Evolutionary conservation across 768 basidiomycete genomes (phyloP).

Genomic region (Pleurotus djamor): DNA sequence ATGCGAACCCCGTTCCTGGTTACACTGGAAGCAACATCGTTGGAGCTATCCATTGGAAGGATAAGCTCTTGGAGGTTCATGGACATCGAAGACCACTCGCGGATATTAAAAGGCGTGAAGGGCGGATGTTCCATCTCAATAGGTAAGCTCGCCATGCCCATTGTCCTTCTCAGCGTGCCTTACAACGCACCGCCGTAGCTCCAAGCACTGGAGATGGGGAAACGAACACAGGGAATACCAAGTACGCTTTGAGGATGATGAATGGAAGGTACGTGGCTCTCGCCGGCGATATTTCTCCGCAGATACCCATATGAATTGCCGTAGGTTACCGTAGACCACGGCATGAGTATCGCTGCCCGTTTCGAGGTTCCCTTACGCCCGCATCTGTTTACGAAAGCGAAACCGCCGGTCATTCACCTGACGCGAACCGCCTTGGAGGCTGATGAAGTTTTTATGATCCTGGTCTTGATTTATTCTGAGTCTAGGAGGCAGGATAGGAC

Average conservation of each 20-base stretch:
- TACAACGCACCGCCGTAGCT: slow-evolving; percentile 21
- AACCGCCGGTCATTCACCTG: slow-evolving; percentile 36
- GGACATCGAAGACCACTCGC: slow-evolving; percentile 36
- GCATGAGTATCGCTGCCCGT: slow-evolving; percentile 30
- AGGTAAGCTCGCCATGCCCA: background rate
- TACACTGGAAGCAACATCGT: slow-evolving; percentile 22
- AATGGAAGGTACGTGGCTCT: slow-evolving; percentile 39
- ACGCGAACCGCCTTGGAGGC: slow-evolving; percentile 35
- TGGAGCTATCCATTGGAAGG: slow-evolving; percentile 49
- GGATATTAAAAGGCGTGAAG: slow-evolving; percentile 38
- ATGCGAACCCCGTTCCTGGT: slow-evolving; percentile 41
- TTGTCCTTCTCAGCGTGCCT: background rate
- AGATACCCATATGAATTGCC: background rate
- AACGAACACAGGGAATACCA: slow-evolving; percentile 42
- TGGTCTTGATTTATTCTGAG: slow-evolving; percentile 32
- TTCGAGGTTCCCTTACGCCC: slow-evolving; percentile 47
- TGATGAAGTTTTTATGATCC: slow-evolving; percentile 36
- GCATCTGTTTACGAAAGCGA: slow-evolving; percentile 42
- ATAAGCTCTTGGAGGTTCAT: slow-evolving; percentile 43
- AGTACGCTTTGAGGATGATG: slow-evolving; percentile 37
- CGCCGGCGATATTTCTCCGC: background rate
- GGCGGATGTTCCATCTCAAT: slow-evolving; percentile 27
- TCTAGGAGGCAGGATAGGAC: slow-evolving; percentile 31
- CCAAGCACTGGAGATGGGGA: slow-evolving; percentile 43
- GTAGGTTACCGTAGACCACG: slow-evolving; percentile 14